A percentile compares a stretch with the other conserved stretches of the same genome.
phyloP scores from a whole-genome alignment of 352 stramenopile species.

The Thraustotheca clavata region DNA sequence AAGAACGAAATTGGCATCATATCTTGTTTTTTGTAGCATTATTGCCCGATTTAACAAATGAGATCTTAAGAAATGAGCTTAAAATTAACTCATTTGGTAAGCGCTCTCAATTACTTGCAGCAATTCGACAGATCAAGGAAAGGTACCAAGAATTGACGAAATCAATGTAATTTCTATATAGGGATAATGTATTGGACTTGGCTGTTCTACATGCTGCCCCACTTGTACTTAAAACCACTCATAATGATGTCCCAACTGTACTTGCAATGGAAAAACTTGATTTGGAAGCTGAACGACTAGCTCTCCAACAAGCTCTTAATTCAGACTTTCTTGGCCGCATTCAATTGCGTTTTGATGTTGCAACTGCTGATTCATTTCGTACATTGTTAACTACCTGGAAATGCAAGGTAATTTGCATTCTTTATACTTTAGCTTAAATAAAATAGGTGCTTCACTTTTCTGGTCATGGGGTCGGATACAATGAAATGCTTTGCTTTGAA shows the following conservation, averaged over 20 bases:
- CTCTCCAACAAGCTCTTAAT: constrained; percentile 59
- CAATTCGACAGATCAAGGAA: constrained; percentile 1
- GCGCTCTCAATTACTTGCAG: background rate
- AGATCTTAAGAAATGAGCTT: background rate
- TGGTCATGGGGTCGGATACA: constrained; percentile 56
- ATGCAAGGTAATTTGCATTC: constrained; percentile 26
- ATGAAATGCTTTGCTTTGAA: constrained; percentile 64
- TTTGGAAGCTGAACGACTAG: constrained; percentile 55
- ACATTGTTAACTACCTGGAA: constrained; percentile 70
- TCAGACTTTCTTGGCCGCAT: constrained; percentile 42
- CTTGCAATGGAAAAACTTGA: constrained; percentile 81
- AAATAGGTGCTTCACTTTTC: constrained; percentile 78
- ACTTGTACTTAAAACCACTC: constrained; percentile 38
- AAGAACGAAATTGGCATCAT: background rate
- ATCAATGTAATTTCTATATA: background rate
- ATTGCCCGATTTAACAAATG: constrained; percentile 3
- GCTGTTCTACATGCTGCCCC: constrained; percentile 73
- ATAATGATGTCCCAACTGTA: constrained; percentile 55
- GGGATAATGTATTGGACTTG: constrained; percentile 52
- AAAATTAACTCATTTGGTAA: background rate
- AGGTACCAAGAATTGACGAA: background rate
- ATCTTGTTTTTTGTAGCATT: background rate
- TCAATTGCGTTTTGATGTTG: constrained; percentile 68
- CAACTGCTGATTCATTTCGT: constrained; percentile 60
- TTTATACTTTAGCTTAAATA: no score